A percentile compares a stretch with the other conserved stretches of the same genome.
These are phyloP conservation scores for Vararia minispora DNA, from an alignment of 768 basidiomycete genomes.

Conservation along the genomic window DNA sequence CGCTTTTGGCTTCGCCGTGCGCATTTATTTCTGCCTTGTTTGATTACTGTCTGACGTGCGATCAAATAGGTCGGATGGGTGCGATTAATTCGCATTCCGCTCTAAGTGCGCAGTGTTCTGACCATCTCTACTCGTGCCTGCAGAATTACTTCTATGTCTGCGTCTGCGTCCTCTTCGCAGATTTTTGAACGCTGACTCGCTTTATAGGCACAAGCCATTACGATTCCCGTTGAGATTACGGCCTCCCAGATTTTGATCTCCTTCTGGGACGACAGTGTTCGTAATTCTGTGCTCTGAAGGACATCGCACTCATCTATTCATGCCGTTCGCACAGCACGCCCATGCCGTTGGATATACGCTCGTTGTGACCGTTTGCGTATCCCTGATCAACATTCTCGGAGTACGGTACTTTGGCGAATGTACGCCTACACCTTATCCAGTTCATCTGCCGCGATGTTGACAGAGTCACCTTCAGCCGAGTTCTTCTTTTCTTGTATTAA, in stretches of 20 bases:
- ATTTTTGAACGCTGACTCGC: background rate
- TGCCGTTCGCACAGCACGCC: conserved; percentile 21
- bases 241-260: conserved; percentile 59
- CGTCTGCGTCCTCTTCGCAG: background rate
- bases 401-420: conserved; percentile 62
- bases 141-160: conserved; percentile 44
- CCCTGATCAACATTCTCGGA: conserved; percentile 58
- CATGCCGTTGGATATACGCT: conserved; percentile 50
- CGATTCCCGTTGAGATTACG: conserved; percentile 64
- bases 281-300: conserved; percentile 12
- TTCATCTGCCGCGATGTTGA: background rate
- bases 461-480: conserved; percentile 42
- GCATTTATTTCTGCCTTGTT: conserved; percentile 9
- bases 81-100: background rate
- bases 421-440: background rate
- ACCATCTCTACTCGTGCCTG: background rate
- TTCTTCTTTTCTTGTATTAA: conserved; percentile 60
- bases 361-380: conserved; percentile 44
- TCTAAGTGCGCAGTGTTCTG: background rate
- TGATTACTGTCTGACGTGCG: background rate
- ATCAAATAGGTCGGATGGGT: conserved; percentile 20
- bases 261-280: conserved; percentile 60
- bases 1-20: conserved; percentile 24
- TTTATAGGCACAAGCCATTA: conserved; percentile 31
- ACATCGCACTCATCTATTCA: background rate